Base-by-base conservation (phyloP, 805 yeast species). In the Candida vaughaniae region DNA sequence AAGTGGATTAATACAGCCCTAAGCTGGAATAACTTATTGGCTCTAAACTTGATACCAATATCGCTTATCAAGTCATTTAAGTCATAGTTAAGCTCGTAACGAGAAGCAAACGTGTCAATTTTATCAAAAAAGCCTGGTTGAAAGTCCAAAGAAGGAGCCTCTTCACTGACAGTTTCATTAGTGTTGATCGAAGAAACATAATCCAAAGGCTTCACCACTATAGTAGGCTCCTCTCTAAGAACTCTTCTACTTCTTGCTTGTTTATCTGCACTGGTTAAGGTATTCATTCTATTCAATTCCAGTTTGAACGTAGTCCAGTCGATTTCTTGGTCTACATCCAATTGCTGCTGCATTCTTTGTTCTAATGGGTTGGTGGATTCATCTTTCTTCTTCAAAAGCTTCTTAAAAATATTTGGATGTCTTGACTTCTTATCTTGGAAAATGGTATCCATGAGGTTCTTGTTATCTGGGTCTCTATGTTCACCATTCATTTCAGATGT, bases 281-380 rank as follows among this genome's bases (percentile, higher is more conserved):
- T 75, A 45, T 79, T 80, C 38, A 89, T 79, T 49, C 97, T 72
- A 55, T 83, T 77, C 36, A 89, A 58, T 47, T 81, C 90, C 31
- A 77, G 66, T 52, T 57, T 71, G 61, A 60, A 60, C 18, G 56
- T 55, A 16, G 59, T 60, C 77, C 65, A 60, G 40, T 63, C 65
- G 22, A 58, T 53, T n/a, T 60, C 63, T 23, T 33, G n/a, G 16
- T 58, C 61, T 11, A 49, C 58, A 11, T 45, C 45, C 9, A 32
- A 43, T 14, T 38, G 30, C 35, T 51, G 58, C 35, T 51, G 58
- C 22, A 65, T 49, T 31, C 58, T 58, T 35, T 58, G 59, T 43
- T 66, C 73, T 36, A 66, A 55, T 12, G 51, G 48, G 29, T 60
- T 54, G 10, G 46, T 39, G 16, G 42, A 49, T 15, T 53, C 56